Percentiles rank a stretch among this genome's conserved stretches.
These are phyloP conservation scores for Paracorniculantispora psalliotae DNA, from an alignment of 2,329 filamentous ascomycete genomes.

Conservation along the genomic window DNA sequence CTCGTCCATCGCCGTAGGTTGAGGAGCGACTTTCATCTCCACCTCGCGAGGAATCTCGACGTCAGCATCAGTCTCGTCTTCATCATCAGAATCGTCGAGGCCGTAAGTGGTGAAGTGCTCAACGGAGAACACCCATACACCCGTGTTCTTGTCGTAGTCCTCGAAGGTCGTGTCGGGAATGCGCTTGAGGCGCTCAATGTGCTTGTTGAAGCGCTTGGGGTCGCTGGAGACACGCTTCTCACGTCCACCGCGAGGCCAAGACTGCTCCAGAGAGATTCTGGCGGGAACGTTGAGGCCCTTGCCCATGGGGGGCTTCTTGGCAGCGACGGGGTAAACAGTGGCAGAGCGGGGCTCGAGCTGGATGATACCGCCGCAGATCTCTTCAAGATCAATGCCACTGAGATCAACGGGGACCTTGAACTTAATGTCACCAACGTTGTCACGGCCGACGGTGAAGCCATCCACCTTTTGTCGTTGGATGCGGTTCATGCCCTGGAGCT, in stretches of 20 bases:
- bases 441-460: slow-evolving; percentile 76
- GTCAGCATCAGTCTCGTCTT: slow-evolving; percentile 43
- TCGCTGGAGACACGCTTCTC: slow-evolving; percentile 50
- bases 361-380: slow-evolving; percentile 74
- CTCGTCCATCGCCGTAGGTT: slow-evolving; percentile 21
- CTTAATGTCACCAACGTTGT: slow-evolving; percentile 72
- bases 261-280: slow-evolving; percentile 82
- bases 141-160: slow-evolving; percentile 71
- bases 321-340: slow-evolving; percentile 76
- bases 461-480: slow-evolving; percentile 70
- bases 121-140: slow-evolving; percentile 89
- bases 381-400: slow-evolving; percentile 69
- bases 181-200: slow-evolving; percentile 73
- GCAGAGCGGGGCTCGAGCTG: slow-evolving; percentile 71
- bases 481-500: slow-evolving; percentile 74
- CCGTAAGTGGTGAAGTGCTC: slow-evolving; percentile 96
- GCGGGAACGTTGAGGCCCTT: slow-evolving; percentile 91
- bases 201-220: slow-evolving; percentile 69
- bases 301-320: slow-evolving; percentile 76
- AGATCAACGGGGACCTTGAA: slow-evolving; percentile 84
- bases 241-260: slow-evolving; percentile 69
- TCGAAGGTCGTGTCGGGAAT: slow-evolving; percentile 79
- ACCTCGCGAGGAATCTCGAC: slow-evolving; percentile 22
- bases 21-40: slow-evolving; percentile 28
- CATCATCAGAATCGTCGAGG: slow-evolving; percentile 70